phyloP scores from a whole-genome alignment of 1,284 basidiomycete genomes.

The Athelia sp. region DNA sequence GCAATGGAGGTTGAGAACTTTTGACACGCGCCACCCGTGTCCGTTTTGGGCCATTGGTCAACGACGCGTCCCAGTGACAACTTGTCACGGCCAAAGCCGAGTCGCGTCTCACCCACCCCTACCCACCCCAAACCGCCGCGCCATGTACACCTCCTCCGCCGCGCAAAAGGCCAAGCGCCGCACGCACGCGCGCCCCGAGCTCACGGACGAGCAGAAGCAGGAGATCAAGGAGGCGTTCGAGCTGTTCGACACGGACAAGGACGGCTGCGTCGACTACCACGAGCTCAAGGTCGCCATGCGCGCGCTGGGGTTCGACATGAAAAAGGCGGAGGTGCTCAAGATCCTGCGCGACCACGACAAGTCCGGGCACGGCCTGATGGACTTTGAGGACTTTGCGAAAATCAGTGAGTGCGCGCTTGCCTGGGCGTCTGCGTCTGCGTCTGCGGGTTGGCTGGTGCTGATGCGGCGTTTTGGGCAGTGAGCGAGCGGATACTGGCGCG shows the following conservation, averaged over 20 bases:
- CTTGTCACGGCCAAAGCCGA: no score
- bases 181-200: constrained; percentile 68
- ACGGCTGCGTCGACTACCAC: constrained; percentile 95
- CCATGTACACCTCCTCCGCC: constrained; percentile 70
- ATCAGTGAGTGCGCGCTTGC: constrained; percentile 72
- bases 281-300: constrained; percentile 99
- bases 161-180: constrained; percentile 70
- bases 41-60: no score
- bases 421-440: no score
- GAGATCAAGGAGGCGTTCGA: constrained; percentile 99
- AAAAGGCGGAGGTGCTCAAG: constrained; percentile 98
- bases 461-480: constrained; percentile 53
- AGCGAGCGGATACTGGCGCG: constrained; percentile 89
- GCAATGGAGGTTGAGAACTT: no score
- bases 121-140: no score
- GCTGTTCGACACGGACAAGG: constrained; percentile 98
- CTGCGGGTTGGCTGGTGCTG: constrained; percentile 6
- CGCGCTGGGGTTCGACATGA: constrained; percentile 95
- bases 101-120: no score
- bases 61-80: no score
- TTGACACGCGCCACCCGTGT: no score
- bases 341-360: constrained; percentile 91
- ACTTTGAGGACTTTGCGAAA: constrained; percentile 91
- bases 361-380: constrained; percentile 86
- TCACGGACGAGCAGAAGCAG: constrained; percentile 93